Conservation (phyloP, 108 stramenopile genomes). For the Skeletonema potamos region DNA sequence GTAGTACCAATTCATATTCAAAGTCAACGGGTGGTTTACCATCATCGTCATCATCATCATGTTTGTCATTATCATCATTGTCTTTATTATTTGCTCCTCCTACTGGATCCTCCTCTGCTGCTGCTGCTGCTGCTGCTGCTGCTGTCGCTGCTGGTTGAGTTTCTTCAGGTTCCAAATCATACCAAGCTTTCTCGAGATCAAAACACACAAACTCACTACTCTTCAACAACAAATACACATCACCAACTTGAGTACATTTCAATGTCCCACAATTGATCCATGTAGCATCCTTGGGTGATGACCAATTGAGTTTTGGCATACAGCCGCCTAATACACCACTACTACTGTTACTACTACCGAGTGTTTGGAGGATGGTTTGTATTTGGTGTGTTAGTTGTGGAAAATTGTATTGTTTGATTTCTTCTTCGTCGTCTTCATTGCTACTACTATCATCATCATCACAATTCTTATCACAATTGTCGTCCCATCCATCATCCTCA, state of each 20-base stretch:
- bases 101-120: too few relatives aligned
- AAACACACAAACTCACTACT: constrained; percentile 87
- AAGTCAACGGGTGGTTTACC: not conserved
- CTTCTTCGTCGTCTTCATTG: constrained; percentile 2
- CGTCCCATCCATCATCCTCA: constrained; percentile 26
- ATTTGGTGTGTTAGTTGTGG: constrained; percentile 42
- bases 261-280: constrained; percentile 94
- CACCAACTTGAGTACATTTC: constrained; percentile 82
- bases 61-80: not conserved
- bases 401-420: constrained; percentile 33
- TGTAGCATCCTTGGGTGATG: constrained; percentile 85
- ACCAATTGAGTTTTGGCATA: constrained; percentile 93
- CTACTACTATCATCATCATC: constrained; percentile 16
- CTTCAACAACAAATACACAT: constrained; percentile 93
- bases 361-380: constrained; percentile 19
- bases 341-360: constrained; percentile 40
- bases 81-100: too few relatives aligned
- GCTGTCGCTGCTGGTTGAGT: too few relatives aligned
- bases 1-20: constrained; percentile 68
- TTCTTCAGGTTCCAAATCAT: constrained; percentile 22
- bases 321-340: constrained; percentile 47
- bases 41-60: not conserved
- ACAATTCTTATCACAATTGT: not conserved
- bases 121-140: not conserved
- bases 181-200: constrained; percentile 85